Evolutionary conservation across 2,329 filamentous ascomycete species (phyloP).

Genomic region (Aspergillus sclerotialis): DNA sequence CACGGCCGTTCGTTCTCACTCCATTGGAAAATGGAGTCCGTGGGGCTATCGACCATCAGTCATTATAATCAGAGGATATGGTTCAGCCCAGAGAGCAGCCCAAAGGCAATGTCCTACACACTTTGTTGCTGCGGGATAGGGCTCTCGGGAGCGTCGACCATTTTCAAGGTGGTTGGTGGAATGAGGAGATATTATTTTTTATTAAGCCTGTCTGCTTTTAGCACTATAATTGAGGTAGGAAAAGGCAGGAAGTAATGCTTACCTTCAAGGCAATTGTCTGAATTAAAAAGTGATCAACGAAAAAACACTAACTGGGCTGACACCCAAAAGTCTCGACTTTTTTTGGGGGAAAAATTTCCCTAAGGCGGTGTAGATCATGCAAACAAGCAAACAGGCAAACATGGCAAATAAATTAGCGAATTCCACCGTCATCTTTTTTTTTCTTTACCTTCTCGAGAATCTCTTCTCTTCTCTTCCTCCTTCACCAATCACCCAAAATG

Average conservation of each 20-base stretch:
- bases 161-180: no score
- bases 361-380: conserved; percentile 1
- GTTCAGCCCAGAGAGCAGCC: conserved; percentile 12
- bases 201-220: conserved; percentile 15
- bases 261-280: not conserved
- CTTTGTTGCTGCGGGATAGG: conserved; percentile 24
- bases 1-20: conserved; percentile 28
- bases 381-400: not conserved
- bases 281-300: not conserved
- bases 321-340: conserved; percentile 4
- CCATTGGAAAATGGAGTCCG: conserved; percentile 25
- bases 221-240: no score
- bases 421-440: no score
- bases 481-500: not conserved
- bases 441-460: not conserved
- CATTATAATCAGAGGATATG: conserved; percentile 4
- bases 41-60: conserved; percentile 22
- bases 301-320: not conserved
- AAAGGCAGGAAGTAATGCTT: no score
- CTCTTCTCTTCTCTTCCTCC: not conserved
- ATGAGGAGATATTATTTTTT: no score
- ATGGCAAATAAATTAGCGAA: not conserved
- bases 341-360: no score
- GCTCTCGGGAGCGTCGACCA: conserved; percentile 24
- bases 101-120: conserved; percentile 17